Evolutionary conservation across 2,329 filamentous ascomycete genomes (phyloP), one percentile per base, ranked within the genome.

Genomic region (Alternaria metachromatica): DNA sequence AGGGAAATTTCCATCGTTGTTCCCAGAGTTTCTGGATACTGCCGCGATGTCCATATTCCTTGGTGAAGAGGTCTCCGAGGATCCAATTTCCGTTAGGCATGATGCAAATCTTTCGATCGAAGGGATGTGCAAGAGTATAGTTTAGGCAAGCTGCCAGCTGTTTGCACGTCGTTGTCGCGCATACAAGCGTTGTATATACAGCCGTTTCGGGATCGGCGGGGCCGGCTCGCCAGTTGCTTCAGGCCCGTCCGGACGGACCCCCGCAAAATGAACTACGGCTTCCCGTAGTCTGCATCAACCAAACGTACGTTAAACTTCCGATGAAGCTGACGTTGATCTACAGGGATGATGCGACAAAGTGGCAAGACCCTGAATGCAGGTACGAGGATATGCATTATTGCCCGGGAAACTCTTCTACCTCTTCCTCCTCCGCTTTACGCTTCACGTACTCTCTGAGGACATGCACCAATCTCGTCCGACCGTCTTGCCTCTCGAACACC

Each of bases 11-110:
- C 78, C 78, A 80, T 18, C 76, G 64, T 55, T 70, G 66, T 25
- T 74, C 72, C 78, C 78, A 80, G 11, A 80, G 64, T 9, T 72
- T 76, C 41, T 73, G 58, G 46, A 78, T 78, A 48, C 70, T 75
- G 55, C 75, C 72, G 48, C 71, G 67, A 43, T 80, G 78, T 55
- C 78, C 78, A 44, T 77, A 80, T 57, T 80, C 76, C 57, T 78
- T 78, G 6, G 62, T 66, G 63, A 80, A 80, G 13, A 80, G 72
- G 55, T 78, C 77, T 37, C 77, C 78, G 0, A 80, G 70, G 54
- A 78, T 75, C 78, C 78, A 79, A 43, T 63, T 71, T 58, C 72
- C 68, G 59, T 75, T 65, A 9, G 74, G 72, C 72, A 76, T 76
- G 15, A 44, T 60, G 41, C 44, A 15, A 11, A 10, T 21, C 3